Conservation (phyloP, 169 alveolate species). For the Cyclospora cayetanensis region DNA sequence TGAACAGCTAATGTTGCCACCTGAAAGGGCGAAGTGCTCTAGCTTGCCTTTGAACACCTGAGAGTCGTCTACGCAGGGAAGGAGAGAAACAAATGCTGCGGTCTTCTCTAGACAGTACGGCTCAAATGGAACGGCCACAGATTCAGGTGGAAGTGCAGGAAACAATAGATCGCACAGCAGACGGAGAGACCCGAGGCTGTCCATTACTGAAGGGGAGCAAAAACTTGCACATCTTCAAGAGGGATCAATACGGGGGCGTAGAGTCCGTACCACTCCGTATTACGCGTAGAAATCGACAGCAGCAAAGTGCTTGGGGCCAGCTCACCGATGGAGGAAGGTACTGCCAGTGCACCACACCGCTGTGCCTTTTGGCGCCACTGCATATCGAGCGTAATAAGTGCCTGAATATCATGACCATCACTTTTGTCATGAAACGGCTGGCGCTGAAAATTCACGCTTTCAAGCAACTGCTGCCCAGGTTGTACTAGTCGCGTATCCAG, state of each 20-base stretch:
- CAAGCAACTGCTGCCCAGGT: too few relatives aligned
- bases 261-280: background rate
- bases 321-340: background rate
- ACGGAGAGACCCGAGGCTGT: conserved; percentile 53
- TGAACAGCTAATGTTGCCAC: too few relatives aligned
- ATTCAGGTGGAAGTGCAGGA: conserved; percentile 57
- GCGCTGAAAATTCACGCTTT: too few relatives aligned
- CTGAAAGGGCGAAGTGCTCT: too few relatives aligned
- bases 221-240: background rate
- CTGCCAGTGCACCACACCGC: background rate
- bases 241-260: background rate
- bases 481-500: background rate
- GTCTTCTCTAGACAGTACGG: conserved; percentile 27
- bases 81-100: conserved; percentile 59
- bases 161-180: conserved; percentile 27
- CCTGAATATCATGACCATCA: background rate
- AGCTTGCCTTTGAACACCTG: conserved; percentile 28
- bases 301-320: background rate
- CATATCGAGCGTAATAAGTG: background rate
- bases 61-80: conserved; percentile 32
- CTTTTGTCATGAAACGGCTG: background rate
- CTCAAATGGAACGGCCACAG: conserved; percentile 37
- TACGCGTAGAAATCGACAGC: background rate
- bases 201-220: background rate
- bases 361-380: background rate